Evolutionary conservation across 2,329 filamentous ascomycete genomes (phyloP).

Genomic region (Aphanocladium album): DNA sequence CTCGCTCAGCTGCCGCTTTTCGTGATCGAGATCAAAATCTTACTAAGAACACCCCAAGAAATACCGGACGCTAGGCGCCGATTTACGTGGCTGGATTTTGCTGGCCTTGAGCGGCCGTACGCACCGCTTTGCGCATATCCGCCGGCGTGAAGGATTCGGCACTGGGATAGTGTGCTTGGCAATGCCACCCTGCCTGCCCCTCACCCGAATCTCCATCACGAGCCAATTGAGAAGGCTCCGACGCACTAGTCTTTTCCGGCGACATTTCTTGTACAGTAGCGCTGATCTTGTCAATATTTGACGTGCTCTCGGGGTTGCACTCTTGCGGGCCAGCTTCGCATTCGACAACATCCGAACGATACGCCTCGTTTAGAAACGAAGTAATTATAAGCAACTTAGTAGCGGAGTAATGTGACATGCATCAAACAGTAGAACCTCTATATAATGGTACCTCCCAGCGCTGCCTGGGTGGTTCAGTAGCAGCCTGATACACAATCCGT

Average conservation of each 20-base stretch:
- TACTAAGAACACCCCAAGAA: neutral
- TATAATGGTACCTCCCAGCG: neutral
- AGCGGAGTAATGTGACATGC: neutral
- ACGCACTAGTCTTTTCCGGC: neutral
- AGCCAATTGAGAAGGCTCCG: neutral
- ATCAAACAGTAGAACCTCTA: no score
- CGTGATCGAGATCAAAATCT: neutral
- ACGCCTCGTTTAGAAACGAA: neutral
- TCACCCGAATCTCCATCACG: neutral
- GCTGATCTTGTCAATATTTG: neutral
- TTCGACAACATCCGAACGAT: neutral
- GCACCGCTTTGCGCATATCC: neutral
- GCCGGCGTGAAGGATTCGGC: neutral
- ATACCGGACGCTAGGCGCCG: neutral
- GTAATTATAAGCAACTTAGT: neutral
- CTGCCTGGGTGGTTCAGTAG: no score
- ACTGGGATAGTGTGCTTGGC: neutral
- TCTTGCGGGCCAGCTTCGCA: neutral
- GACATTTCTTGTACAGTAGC: neutral
- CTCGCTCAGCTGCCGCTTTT: neutral
- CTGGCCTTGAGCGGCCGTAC: neutral
- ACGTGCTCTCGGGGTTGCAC: neutral
- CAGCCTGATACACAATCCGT: neutral
- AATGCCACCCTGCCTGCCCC: neutral
- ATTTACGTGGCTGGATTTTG: neutral